phyloP scores from a whole-genome alignment of 192 early-diverging fungal genomes.

The Dimargaris xerosporica region DNA sequence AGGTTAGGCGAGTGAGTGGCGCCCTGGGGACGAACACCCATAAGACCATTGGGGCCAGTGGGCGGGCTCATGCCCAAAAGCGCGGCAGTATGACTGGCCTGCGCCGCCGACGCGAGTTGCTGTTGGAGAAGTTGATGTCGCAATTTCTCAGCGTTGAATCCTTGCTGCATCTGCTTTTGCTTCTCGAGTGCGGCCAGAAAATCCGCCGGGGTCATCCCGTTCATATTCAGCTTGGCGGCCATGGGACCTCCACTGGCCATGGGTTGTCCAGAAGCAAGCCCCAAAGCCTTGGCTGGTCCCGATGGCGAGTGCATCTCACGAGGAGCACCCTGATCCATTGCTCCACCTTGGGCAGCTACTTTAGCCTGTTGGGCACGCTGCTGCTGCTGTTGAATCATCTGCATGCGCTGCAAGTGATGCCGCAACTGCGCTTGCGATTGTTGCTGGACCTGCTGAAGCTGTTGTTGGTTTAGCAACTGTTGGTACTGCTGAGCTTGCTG shows the following conservation, averaged over 20 bases:
- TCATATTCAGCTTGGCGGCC: too few relatives aligned
- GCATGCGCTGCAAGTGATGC: slow-evolving; percentile 9
- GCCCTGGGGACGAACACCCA: too few relatives aligned
- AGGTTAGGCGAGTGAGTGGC: too few relatives aligned
- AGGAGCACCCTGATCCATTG: background rate
- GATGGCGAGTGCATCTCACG: background rate
- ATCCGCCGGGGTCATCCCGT: background rate
- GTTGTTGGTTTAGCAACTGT: background rate
- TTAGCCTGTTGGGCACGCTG: background rate
- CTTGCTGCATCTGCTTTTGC: background rate
- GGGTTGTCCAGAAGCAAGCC: background rate
- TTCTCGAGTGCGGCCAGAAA: slow-evolving; percentile 3
- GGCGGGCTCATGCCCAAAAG: too few relatives aligned
- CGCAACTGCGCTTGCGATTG: slow-evolving; percentile 8
- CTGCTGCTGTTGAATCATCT: slow-evolving; percentile 1
- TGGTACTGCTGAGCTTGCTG: slow-evolving; percentile 3
- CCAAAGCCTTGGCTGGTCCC: background rate
- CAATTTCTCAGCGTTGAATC: slow-evolving; percentile 6
- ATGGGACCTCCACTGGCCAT: background rate
- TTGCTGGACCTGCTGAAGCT: slow-evolving; percentile 7
- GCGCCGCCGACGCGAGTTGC: background rate
- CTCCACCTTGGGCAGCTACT: background rate
- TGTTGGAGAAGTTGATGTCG: slow-evolving; percentile 2
- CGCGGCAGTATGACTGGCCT: too few relatives aligned
- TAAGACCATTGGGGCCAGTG: too few relatives aligned